These are phyloP conservation scores for Plantago coronopus DNA, from an alignment of 305 asterid genomes.

Conservation along the genomic window DNA sequence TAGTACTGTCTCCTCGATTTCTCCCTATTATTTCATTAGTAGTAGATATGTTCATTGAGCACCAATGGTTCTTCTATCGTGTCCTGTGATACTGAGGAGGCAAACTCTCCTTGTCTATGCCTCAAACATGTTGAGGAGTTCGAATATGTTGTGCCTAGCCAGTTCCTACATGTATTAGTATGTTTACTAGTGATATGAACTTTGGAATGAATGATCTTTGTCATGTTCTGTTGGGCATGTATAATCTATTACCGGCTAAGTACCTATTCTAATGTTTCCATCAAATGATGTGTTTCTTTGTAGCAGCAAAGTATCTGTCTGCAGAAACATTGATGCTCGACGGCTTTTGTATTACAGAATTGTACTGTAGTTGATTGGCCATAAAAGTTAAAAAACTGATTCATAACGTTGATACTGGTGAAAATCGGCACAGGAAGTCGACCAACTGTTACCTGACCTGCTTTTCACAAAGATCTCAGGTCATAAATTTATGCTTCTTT, in stretches of 20 bases:
- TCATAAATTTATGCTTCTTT: too few species aligned
- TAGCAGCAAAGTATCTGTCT: background rate
- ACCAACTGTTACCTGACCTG: too few species aligned
- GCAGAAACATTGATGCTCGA: background rate
- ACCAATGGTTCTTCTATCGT: constrained; percentile 4
- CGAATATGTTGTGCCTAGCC: background rate
- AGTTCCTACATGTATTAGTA: constrained; percentile 6
- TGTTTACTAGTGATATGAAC: background rate
- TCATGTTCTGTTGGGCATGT: background rate
- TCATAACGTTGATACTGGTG: too few species aligned
- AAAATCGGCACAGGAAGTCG: too few species aligned
- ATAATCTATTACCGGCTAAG: background rate
- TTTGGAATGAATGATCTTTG: background rate
- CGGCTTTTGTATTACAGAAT: too few species aligned
- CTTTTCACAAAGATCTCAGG: too few species aligned
- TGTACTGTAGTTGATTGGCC: too few species aligned
- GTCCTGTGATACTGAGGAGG: constrained; percentile 15
- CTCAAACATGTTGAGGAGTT: constrained; percentile 7
- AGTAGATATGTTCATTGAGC: constrained; percentile 7
- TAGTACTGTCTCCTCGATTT: background rate
- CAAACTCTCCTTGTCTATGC: constrained; percentile 21
- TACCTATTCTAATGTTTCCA: background rate
- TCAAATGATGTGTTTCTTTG: background rate
- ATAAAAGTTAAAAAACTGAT: too few species aligned
- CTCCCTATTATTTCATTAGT: background rate